phyloP scores from a whole-genome alignment of 2,329 filamentous ascomycete species.

The Botrytis tulipae region DNA sequence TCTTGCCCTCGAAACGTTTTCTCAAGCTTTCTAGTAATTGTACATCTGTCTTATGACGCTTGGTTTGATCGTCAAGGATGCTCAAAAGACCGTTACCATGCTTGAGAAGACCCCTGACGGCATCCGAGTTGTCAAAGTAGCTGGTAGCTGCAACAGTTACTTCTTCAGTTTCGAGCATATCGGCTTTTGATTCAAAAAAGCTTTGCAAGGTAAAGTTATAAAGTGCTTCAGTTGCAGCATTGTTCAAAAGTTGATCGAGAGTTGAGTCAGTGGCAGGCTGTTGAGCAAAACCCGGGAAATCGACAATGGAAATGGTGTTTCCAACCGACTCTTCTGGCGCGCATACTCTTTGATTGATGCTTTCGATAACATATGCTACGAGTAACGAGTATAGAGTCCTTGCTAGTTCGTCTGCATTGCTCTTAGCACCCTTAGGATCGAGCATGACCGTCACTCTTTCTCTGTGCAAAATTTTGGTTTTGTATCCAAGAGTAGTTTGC shows the following conservation, averaged over 20 bases:
- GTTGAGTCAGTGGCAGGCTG: constrained; percentile 79
- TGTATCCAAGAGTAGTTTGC: constrained; percentile 87
- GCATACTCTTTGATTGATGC: constrained; percentile 84
- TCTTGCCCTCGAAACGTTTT: constrained; percentile 93
- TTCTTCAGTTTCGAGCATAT: constrained; percentile 91
- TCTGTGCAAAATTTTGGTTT: constrained; percentile 92
- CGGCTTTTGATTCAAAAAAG: constrained; percentile 93
- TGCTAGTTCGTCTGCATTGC: constrained; percentile 90
- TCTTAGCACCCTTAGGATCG: constrained; percentile 83
- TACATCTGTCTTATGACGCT: constrained; percentile 80
- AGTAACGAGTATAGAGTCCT: constrained; percentile 90
- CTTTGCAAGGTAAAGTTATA: constrained; percentile 93
- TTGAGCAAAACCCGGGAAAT: constrained; percentile 94
- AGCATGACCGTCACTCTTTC: constrained; percentile 99
- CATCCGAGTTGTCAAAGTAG: constrained; percentile 97
- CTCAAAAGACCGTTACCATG: constrained; percentile 87
- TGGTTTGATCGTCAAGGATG: constrained; percentile 94
- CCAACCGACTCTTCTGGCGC: constrained; percentile 82
- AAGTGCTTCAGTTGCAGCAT: constrained; percentile 85
- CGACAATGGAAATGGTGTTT: constrained; percentile 92
- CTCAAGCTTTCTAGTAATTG: constrained; percentile 88
- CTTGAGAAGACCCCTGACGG: constrained; percentile 87
- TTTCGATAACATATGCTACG: constrained; percentile 91
- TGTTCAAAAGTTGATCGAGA: constrained; percentile 90
- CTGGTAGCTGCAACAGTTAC: constrained; percentile 86